Conservation (phyloP, 768 basidiomycete genomes). For the Kockovaella imperatae region DNA sequence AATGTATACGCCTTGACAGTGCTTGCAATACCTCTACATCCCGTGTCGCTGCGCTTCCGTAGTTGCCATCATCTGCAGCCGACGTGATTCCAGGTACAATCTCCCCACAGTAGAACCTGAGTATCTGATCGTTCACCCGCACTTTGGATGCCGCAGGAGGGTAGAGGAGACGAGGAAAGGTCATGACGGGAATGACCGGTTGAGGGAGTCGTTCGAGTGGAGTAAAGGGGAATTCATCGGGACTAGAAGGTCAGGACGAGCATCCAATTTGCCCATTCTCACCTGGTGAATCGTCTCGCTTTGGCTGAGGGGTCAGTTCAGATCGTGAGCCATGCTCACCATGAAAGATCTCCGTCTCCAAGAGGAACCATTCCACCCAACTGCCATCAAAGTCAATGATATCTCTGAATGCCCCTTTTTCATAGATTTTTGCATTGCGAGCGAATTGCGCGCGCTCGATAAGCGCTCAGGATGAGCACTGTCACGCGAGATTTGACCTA, state of each 20-base stretch:
- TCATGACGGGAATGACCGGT: slow-evolving; percentile 66
- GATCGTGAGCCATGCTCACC: slow-evolving; percentile 51
- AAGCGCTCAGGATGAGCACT: slow-evolving; percentile 45
- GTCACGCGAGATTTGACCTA: slow-evolving; percentile 24
- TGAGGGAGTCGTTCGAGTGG: slow-evolving; percentile 58
- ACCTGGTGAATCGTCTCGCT: slow-evolving; percentile 91
- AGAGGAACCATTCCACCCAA: slow-evolving; percentile 97
- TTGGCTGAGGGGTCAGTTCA: slow-evolving; percentile 56
- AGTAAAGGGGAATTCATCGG: slow-evolving; percentile 97
- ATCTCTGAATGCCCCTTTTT: slow-evolving; percentile 65
- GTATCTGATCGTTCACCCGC: slow-evolving; percentile 80
- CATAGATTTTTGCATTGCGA: slow-evolving; percentile 82
- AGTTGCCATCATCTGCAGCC: slow-evolving; percentile 77
- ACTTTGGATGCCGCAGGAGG: slow-evolving; percentile 48
- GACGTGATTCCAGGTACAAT: slow-evolving; percentile 83
- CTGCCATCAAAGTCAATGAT: slow-evolving; percentile 69
- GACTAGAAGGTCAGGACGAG: slow-evolving; percentile 36
- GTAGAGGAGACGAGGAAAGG: slow-evolving; percentile 64
- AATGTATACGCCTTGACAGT: slow-evolving; percentile 97
- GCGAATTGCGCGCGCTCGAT: slow-evolving; percentile 98
- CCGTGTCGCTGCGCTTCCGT: slow-evolving; percentile 87
- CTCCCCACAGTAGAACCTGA: slow-evolving; percentile 74
- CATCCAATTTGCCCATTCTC: slow-evolving; percentile 8
- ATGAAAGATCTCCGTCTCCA: slow-evolving; percentile 90
- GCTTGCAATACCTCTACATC: slow-evolving; percentile 96